Conservation (phyloP, 1,139 yeast genomes). For the Eremothecium gossypii region DNA sequence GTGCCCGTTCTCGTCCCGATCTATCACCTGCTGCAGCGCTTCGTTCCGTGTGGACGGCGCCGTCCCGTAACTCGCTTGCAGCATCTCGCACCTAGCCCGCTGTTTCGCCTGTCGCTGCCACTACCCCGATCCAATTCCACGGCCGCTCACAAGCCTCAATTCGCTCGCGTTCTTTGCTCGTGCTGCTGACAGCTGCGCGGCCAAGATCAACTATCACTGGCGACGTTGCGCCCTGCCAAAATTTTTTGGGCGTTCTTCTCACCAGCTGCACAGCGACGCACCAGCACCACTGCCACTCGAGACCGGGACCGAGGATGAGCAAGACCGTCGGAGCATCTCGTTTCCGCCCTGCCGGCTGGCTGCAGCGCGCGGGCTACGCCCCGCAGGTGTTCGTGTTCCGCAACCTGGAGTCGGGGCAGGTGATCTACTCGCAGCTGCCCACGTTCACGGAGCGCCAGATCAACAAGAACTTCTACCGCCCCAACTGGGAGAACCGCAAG, state of each 20-base stretch:
- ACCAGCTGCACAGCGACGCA: too few relatives aligned
- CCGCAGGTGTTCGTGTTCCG: slow-evolving; percentile 80
- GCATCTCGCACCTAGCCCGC: too few relatives aligned
- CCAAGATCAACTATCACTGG: background rate
- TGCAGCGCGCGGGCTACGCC: slow-evolving; percentile 47
- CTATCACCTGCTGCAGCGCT: too few relatives aligned
- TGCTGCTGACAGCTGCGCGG: background rate
- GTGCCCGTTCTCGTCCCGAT: too few relatives aligned
- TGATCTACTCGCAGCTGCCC: slow-evolving; percentile 78
- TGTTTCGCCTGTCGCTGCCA: too few relatives aligned
- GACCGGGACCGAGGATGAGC: background rate
- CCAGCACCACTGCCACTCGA: background rate
- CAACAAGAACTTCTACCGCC: slow-evolving; percentile 60
- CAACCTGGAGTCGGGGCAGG: slow-evolving; percentile 84
- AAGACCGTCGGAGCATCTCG: slow-evolving; percentile 19
- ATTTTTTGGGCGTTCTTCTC: background rate
- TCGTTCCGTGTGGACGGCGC: too few relatives aligned
- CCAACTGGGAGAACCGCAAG: slow-evolving; percentile 81
- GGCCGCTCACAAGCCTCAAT: too few relatives aligned
- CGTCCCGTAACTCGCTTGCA: too few relatives aligned
- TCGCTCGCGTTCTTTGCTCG: too few relatives aligned
- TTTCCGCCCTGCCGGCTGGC: slow-evolving; percentile 41
- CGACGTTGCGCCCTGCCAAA: background rate
- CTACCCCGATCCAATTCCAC: too few relatives aligned
- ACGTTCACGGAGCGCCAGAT: slow-evolving; percentile 54